Evolutionary conservation across 805 yeast genomes (phyloP), one percentile per base, ranked within the genome.

Genomic region (Starmera dryadoides): DNA sequence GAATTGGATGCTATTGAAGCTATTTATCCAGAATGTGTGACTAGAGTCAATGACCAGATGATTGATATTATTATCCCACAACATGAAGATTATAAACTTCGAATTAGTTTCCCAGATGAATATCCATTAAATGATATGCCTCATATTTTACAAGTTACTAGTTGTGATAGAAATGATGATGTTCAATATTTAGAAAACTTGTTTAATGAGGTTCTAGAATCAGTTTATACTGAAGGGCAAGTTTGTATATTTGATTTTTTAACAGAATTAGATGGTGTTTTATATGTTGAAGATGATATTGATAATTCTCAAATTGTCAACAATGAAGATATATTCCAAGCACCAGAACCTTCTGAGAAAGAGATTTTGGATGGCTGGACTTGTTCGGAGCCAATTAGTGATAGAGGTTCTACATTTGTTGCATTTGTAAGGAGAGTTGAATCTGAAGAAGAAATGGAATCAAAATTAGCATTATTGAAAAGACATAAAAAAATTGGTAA

Each of bases 1-100:
- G 98, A 91, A 53, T 60, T 86, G 16, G 79, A 75, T 30, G 91
- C 96, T 11, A 78, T 91, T 10, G 83, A 86, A 40, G 93, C 96
- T 4, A 91, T 93, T 11, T 91, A 77, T 53, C 96, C 95, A 1
- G 84, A 71, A 14, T 68, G 77, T 31, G 56, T 78, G 28, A 59
- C 61, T 4, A 49, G 47, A 11, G 50, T 60, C 20, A 58, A 60
- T 19, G 66, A 63, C 21, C 55, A 52, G 1, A 55, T 63, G 8
- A 60, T 74, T 7, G 72, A 72, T 34, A 64, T 82, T 12, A 61
- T 62, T 20, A 59, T 77, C 1, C 87, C 95, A 0, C 76, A 78
- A 38, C 82, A 81, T 49, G 78, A 75, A 37, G 69, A 71, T 28
- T 67, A 82, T 34, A 58, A 59, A 3, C 62, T 86, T n/a, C 81